Evolutionary conservation across 1,284 basidiomycete genomes (phyloP).

Genomic region (Heterobasidion parviporum): DNA sequence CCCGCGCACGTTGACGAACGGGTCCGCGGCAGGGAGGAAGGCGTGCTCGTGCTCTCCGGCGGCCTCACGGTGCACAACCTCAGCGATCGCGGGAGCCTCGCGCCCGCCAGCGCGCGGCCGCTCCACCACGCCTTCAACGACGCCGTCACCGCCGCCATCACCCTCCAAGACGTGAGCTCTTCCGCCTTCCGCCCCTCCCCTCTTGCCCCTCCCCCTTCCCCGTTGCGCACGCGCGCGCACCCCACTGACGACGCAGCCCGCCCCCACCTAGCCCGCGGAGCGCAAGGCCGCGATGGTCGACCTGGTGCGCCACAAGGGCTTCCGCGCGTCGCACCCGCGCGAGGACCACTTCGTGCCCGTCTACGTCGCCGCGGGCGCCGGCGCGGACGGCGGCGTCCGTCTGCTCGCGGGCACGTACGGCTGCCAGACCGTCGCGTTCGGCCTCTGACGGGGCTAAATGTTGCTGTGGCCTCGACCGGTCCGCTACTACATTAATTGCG

Average conservation of each 20-base stretch:
- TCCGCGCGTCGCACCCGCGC: conserved; percentile 57
- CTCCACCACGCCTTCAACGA: conserved; percentile 49
- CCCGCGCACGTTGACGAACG: neutral
- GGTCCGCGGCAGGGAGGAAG: conserved; percentile 37
- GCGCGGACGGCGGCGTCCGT: conserved; percentile 41
- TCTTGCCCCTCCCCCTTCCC: conserved; percentile 22
- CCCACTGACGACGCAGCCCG: conserved; percentile 38
- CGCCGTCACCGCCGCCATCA: conserved; percentile 49
- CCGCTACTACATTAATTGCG: no score
- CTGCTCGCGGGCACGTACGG: conserved; percentile 50
- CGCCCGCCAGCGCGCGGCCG: conserved; percentile 37
- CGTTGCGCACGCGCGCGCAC: conserved; percentile 28
- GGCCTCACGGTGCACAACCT: conserved; percentile 66
- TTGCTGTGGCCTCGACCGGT: neutral
- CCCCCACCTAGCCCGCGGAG: conserved; percentile 21
- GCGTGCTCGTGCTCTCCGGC: conserved; percentile 62
- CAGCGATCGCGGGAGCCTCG: conserved; percentile 43
- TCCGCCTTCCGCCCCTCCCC: conserved; percentile 12
- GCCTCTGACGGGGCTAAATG: conserved; percentile 23
- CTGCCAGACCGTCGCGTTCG: conserved; percentile 54
- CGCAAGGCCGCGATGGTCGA: conserved; percentile 37
- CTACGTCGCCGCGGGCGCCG: conserved; percentile 68
- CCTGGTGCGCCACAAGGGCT: conserved; percentile 48
- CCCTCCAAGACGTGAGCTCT: conserved; percentile 38
- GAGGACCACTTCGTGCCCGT: conserved; percentile 71